phyloP scores from a whole-genome alignment of 768 basidiomycete genomes.

The Galerina marginata region DNA sequence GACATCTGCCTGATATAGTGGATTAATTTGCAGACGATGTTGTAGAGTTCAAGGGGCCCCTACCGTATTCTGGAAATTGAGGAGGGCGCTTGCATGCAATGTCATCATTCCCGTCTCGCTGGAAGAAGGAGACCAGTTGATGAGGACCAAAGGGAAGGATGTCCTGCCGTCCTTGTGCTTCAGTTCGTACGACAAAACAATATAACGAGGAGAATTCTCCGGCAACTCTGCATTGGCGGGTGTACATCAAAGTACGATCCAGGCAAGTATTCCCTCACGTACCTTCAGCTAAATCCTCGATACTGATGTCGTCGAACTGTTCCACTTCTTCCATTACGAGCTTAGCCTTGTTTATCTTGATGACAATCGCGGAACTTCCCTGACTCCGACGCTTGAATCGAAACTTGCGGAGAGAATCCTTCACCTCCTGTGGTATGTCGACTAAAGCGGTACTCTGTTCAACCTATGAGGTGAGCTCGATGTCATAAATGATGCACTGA shows the following conservation, averaged over 20 bases:
- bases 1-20: constrained; percentile 62
- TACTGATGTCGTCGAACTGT: constrained; percentile 73
- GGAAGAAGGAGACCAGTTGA: constrained; percentile 87
- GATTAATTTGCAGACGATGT: background rate
- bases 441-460: constrained; percentile 65
- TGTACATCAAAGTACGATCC: background rate
- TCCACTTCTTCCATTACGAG: constrained; percentile 86
- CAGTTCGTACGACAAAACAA: constrained; percentile 84
- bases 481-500: constrained; percentile 29
- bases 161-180: constrained; percentile 81
- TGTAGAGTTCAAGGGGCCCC: constrained; percentile 29
- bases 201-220: constrained; percentile 85
- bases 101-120: constrained; percentile 80
- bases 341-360: constrained; percentile 89
- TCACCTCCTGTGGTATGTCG: constrained; percentile 82
- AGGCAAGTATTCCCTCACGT: constrained; percentile 10
- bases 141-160: constrained; percentile 82
- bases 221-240: constrained; percentile 68
- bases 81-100: constrained; percentile 81
- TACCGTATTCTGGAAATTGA: constrained; percentile 82
- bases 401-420: constrained; percentile 84
- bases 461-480: constrained; percentile 4
- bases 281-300: constrained; percentile 92
- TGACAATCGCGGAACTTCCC: constrained; percentile 78
- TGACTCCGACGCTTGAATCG: constrained; percentile 70